Percentiles rank a stretch among this genome's conserved stretches.
Evolutionary conservation across 495 filamentous ascomycete species (phyloP).

Genomic region (Neurospora tetrasperma): DNA sequence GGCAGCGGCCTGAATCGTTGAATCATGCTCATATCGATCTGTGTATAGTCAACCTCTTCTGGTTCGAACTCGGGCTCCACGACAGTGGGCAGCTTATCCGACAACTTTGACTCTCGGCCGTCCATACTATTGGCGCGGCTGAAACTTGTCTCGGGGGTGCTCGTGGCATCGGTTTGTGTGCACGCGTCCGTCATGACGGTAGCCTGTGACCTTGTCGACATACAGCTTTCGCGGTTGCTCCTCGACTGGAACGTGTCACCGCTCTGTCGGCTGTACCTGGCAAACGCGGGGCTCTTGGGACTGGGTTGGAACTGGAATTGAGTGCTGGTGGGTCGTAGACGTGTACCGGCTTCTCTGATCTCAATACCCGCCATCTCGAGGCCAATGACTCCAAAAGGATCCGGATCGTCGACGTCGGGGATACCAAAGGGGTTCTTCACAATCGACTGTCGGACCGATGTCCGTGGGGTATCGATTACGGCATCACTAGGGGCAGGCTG

Average conservation of each 20-base stretch:
- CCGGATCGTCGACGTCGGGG: slow-evolving; percentile 66
- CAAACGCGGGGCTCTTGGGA: slow-evolving; percentile 65
- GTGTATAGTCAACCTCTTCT: slow-evolving; percentile 43
- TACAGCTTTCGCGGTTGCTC: slow-evolving; percentile 58
- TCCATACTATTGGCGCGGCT: slow-evolving; percentile 39
- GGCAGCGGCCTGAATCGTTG: slow-evolving; percentile 20
- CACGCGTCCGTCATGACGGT: slow-evolving; percentile 49
- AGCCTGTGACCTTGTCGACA: slow-evolving; percentile 45
- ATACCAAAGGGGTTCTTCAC: slow-evolving; percentile 53
- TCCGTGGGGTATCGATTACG: slow-evolving; percentile 43
- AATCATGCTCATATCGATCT: slow-evolving; percentile 40
- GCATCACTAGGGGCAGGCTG: slow-evolving; percentile 67
- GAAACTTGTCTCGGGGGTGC: slow-evolving; percentile 38
- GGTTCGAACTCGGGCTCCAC: slow-evolving; percentile 39
- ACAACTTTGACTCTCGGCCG: slow-evolving; percentile 24
- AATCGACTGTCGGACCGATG: slow-evolving; percentile 14
- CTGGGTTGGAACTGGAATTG: slow-evolving; percentile 73
- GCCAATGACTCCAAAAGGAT: slow-evolving; percentile 81
- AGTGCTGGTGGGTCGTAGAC: slow-evolving; percentile 54
- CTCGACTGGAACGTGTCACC: slow-evolving; percentile 48
- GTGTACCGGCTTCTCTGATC: slow-evolving; percentile 75
- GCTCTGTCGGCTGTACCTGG: slow-evolving; percentile 56
- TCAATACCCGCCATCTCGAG: slow-evolving; percentile 75
- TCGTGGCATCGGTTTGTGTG: slow-evolving; percentile 43
- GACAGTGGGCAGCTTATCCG: slow-evolving; percentile 27